These are phyloP conservation scores for Rhizopogon vulgaris DNA, from an alignment of 768 basidiomycete species.

Conservation along the genomic window DNA sequence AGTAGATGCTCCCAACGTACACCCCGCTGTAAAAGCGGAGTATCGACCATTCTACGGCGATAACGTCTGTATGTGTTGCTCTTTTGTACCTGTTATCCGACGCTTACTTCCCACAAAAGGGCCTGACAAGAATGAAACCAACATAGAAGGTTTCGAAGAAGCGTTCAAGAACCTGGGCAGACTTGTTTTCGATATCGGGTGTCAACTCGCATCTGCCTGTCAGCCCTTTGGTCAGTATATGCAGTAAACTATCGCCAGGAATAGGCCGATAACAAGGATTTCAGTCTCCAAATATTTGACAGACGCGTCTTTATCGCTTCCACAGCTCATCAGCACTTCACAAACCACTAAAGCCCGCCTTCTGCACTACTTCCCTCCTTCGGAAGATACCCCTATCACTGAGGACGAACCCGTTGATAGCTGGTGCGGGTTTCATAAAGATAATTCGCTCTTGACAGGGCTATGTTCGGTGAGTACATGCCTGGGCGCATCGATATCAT, in stretches of 20 bases:
- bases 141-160: slow-evolving; percentile 71
- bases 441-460: slow-evolving; percentile 87
- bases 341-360: slow-evolving; percentile 89
- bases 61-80: slow-evolving; percentile 70
- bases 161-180: slow-evolving; percentile 84
- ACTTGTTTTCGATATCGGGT: slow-evolving; percentile 81
- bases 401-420: slow-evolving; percentile 72
- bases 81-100: not conserved
- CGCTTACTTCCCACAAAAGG: slow-evolving; percentile 32
- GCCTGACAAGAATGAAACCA: slow-evolving; percentile 52
- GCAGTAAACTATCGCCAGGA: not conserved
- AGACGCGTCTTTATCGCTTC: slow-evolving; percentile 61
- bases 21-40: slow-evolving; percentile 41
- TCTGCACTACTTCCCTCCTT: slow-evolving; percentile 91
- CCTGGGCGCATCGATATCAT: not conserved
- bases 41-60: slow-evolving; percentile 82
- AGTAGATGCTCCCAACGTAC: slow-evolving; percentile 58
- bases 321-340: slow-evolving; percentile 64
- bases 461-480: slow-evolving; percentile 67
- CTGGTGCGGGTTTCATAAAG: slow-evolving; percentile 94
- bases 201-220: slow-evolving; percentile 78
- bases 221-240: slow-evolving; percentile 74
- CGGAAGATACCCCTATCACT: slow-evolving; percentile 28
- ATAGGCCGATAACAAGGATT: slow-evolving; percentile 20
- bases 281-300: slow-evolving; percentile 55